Evolutionary conservation across 306 rosid genomes (phyloP).

Genomic region (Vigna mungo): DNA sequence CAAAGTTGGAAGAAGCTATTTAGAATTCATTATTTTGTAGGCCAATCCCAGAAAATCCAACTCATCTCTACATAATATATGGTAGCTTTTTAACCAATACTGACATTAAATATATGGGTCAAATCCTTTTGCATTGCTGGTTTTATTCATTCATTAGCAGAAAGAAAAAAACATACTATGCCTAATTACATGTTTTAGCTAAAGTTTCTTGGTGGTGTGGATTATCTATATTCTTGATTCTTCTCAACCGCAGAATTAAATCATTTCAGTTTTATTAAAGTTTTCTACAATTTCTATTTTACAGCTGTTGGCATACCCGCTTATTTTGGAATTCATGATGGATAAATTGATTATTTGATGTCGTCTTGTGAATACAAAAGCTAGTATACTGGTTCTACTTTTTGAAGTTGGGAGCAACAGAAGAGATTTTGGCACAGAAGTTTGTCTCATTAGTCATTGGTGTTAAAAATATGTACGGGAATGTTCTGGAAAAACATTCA

Average conservation of each 20-base stretch:
- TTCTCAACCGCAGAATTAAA: conserved; percentile 13
- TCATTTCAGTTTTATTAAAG: background rate
- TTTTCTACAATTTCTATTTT: conserved; percentile 13
- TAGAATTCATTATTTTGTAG: conserved; percentile 39
- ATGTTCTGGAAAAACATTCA: conserved; percentile 33
- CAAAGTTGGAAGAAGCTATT: conserved; percentile 42
- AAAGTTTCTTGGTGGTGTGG: background rate
- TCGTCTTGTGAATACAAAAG: conserved; percentile 39
- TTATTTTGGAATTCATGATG: conserved; percentile 33
- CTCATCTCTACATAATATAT: conserved; percentile 13
- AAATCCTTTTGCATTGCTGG: conserved; percentile 4
- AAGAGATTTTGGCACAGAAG: conserved; percentile 7
- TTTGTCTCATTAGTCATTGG: conserved; percentile 10
- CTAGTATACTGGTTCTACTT: conserved; percentile 6
- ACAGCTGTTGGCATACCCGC: conserved; percentile 31
- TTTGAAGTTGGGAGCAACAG: background rate
- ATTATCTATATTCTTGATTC: conserved; percentile 19
- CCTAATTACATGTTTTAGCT: background rate
- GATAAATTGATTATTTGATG: conserved; percentile 7
- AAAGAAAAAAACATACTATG: background rate
- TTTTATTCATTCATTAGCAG: background rate
- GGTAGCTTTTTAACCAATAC: background rate
- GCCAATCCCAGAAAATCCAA: conserved; percentile 29
- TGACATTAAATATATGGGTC: conserved; percentile 31
- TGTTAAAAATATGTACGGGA: conserved; percentile 34